phyloP scores from a whole-genome alignment of 2,329 filamentous ascomycete genomes.

The Microascus cirrosus region DNA sequence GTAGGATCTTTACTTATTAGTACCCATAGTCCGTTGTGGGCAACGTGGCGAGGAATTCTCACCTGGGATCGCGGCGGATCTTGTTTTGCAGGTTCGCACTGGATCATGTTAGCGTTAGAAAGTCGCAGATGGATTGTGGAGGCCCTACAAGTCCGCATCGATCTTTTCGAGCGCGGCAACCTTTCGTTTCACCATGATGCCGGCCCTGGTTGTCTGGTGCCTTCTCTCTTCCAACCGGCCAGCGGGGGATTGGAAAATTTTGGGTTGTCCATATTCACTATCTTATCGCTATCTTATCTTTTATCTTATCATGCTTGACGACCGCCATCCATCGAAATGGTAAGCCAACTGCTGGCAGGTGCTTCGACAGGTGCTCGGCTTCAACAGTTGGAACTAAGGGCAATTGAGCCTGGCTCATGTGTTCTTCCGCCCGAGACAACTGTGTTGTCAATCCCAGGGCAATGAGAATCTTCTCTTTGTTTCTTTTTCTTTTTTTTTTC shows the following conservation, averaged over 20 bases:
- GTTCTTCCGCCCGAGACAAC: too few relatives aligned
- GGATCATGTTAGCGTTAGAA: slow-evolving; percentile 19
- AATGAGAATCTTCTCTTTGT: too few relatives aligned
- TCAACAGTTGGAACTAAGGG: too few relatives aligned
- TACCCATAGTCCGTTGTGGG: slow-evolving; percentile 4
- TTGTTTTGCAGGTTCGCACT: slow-evolving; percentile 84
- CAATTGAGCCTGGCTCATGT: too few relatives aligned
- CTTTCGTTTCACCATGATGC: slow-evolving; percentile 71
- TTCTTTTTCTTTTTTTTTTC: too few relatives aligned
- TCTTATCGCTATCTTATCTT: slow-evolving; percentile 6
- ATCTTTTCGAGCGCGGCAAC: slow-evolving; percentile 90
- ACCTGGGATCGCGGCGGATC: slow-evolving; percentile 75
- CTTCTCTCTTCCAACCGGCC: background rate
- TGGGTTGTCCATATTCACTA: background rate
- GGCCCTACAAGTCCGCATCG: slow-evolving; percentile 67
- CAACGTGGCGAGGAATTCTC: slow-evolving; percentile 17
- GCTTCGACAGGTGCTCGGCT: background rate
- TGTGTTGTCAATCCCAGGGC: too few relatives aligned
- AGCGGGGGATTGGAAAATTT: slow-evolving; percentile 3
- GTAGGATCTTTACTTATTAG: slow-evolving; percentile 53
- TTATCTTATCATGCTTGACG: background rate
- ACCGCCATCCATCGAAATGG: background rate
- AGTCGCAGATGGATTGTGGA: background rate
- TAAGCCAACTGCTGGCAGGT: background rate
- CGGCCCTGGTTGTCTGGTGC: background rate